phyloP scores from a whole-genome alignment of 2,329 filamentous ascomycete genomes.

The Fusarium miscanthi region DNA sequence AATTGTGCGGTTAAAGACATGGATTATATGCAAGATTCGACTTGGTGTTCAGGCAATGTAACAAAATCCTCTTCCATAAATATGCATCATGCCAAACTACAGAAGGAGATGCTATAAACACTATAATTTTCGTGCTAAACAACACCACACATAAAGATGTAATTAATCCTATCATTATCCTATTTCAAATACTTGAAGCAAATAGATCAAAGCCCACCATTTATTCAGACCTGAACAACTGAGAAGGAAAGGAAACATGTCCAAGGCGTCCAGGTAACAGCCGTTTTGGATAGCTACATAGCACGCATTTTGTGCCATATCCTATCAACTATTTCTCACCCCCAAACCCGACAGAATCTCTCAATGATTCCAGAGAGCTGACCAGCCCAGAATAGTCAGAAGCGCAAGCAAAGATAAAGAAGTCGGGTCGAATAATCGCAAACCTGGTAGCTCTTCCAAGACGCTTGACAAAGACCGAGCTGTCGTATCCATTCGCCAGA shows the following conservation, averaged over 20 bases:
- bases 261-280: not conserved
- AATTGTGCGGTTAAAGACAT: no score
- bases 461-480: not conserved
- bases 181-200: no score
- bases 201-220: accelerated
- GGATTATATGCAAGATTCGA: accelerated
- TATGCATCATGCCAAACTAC: accelerated
- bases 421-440: not conserved
- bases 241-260: accelerated
- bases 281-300: accelerated
- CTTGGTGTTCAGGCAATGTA: accelerated
- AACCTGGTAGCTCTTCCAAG: not conserved
- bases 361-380: not conserved
- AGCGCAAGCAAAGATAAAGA: not conserved
- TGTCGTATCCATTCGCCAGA: not conserved
- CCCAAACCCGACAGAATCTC: not conserved
- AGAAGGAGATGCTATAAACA: not conserved
- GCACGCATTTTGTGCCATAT: accelerated
- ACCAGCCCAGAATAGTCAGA: not conserved
- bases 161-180: no score
- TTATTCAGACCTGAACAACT: accelerated
- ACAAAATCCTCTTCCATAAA: not conserved
- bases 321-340: accelerated
- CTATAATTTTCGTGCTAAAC: not conserved
- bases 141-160: accelerated